These are phyloP conservation scores for Leptographium radiaticola DNA, from an alignment of 2,329 filamentous ascomycete genomes.

Conservation along the genomic window DNA sequence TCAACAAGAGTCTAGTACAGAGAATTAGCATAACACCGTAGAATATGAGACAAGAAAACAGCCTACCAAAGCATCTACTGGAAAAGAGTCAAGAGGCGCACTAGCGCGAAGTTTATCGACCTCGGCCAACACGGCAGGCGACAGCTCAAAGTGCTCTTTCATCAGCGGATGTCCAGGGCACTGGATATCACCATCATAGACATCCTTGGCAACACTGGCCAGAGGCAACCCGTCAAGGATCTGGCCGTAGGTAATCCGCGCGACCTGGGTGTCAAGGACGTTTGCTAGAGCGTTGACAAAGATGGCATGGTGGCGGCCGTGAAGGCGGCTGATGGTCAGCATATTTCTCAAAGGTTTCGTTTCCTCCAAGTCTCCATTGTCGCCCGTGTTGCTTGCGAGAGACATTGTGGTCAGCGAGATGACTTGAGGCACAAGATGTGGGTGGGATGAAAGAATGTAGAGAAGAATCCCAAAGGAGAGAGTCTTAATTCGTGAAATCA, in stretches of 20 bases:
- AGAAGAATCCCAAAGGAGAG: too few relatives aligned
- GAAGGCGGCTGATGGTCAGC: background rate
- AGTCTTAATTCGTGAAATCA: too few relatives aligned
- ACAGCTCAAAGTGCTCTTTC: conserved; percentile 11
- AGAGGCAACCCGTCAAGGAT: conserved; percentile 13
- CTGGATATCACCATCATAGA: background rate
- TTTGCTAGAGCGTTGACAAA: conserved; percentile 5
- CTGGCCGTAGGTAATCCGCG: conserved; percentile 10
- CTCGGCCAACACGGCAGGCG: conserved; percentile 1
- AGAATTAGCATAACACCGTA: background rate
- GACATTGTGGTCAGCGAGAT: too few relatives aligned
- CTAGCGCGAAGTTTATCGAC: background rate
- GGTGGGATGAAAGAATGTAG: too few relatives aligned
- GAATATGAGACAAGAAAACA: background rate
- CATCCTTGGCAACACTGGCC: conserved; percentile 3
- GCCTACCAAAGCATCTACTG: background rate
- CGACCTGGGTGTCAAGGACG: conserved; percentile 8
- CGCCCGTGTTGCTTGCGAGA: too few relatives aligned
- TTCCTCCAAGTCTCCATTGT: conserved; percentile 6
- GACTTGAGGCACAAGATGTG: too few relatives aligned
- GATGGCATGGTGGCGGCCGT: background rate
- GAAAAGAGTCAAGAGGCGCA: background rate
- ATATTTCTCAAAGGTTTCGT: background rate
- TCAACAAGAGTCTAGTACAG: background rate
- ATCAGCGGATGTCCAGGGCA: conserved; percentile 8